phyloP scores from a whole-genome alignment of 2,329 filamentous ascomycete species.

The Fusarium tupiense region DNA sequence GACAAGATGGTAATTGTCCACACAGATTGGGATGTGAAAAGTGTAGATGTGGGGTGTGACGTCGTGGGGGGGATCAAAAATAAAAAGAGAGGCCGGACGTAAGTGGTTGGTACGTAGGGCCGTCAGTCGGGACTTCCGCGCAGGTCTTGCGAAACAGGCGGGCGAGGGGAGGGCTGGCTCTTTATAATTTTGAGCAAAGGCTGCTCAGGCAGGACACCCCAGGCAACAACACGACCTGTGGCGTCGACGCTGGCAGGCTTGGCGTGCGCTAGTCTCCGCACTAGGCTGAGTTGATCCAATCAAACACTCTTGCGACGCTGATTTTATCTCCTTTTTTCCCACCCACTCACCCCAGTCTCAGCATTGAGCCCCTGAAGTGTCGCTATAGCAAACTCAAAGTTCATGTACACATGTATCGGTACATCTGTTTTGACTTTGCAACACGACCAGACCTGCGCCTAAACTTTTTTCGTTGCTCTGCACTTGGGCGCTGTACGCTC shows the following conservation, averaged over 20 bases:
- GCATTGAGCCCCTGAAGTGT: constrained; percentile 54
- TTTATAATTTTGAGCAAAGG: constrained; percentile 64
- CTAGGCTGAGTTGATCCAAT: constrained; percentile 53
- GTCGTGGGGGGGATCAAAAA: constrained; percentile 44
- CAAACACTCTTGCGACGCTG: constrained; percentile 41
- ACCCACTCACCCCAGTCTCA: constrained; percentile 47
- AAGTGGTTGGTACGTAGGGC: constrained; percentile 61
- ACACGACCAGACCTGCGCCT: constrained; percentile 10
- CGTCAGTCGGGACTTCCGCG: constrained; percentile 66
- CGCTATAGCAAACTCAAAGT: constrained; percentile 45
- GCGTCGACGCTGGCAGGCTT: constrained; percentile 54
- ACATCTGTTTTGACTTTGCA: constrained; percentile 7
- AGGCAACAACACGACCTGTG: constrained; percentile 57
- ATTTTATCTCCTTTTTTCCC: constrained; percentile 54
- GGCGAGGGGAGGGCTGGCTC: constrained; percentile 63
- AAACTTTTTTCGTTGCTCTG: neutral
- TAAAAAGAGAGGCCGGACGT: constrained; percentile 57
- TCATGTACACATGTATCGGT: constrained; percentile 31
- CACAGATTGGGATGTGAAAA: neutral
- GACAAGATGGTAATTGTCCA: constrained; percentile 38
- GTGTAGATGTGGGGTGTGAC: constrained; percentile 47
- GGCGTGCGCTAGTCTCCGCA: constrained; percentile 49
- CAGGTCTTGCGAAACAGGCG: constrained; percentile 59
- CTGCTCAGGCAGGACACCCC: constrained; percentile 52
- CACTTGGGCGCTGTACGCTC: neutral